Evolutionary conservation across 345 rosid species (phyloP).

Genomic region (Lepidium aucheri): DNA sequence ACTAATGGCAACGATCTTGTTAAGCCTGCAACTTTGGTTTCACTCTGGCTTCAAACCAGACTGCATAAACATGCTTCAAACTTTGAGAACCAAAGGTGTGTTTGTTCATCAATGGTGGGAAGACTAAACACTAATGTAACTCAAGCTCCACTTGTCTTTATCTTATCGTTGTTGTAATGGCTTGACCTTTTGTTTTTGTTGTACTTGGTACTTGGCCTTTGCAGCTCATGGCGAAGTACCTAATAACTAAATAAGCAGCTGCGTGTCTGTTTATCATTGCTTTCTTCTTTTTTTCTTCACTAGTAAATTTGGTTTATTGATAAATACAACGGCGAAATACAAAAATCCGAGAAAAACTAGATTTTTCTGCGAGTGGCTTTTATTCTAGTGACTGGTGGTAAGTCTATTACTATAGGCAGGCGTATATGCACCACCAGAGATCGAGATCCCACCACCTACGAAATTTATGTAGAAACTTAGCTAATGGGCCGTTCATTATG

Average conservation of each 20-base stretch:
- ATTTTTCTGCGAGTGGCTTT: too few relatives aligned
- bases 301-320: too few relatives aligned
- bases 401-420: too few relatives aligned
- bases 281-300: too few relatives aligned
- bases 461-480: too few relatives aligned
- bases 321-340: too few relatives aligned
- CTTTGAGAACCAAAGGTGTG: conserved; percentile 56
- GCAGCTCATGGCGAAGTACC: conserved; percentile 33
- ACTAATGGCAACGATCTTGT: conserved; percentile 34
- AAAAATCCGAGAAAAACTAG: too few relatives aligned
- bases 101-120: conserved; percentile 88
- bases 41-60: conserved; percentile 37
- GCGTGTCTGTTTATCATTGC: neutral
- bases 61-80: conserved; percentile 43
- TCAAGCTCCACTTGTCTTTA: conserved; percentile 23
- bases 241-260: conserved; percentile 44
- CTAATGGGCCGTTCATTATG: too few relatives aligned
- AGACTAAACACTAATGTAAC: conserved; percentile 19
- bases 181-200: conserved; percentile 19
- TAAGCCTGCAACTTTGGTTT: conserved; percentile 49
- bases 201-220: conserved; percentile 16
- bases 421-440: too few relatives aligned
- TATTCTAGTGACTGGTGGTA: too few relatives aligned
- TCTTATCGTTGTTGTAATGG: neutral
- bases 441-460: too few relatives aligned